A percentile compares a stretch with the other conserved stretches of the same genome.
Evolutionary conservation across 768 basidiomycete species (phyloP).

Genomic region (Kwoniella mangroviensis): DNA sequence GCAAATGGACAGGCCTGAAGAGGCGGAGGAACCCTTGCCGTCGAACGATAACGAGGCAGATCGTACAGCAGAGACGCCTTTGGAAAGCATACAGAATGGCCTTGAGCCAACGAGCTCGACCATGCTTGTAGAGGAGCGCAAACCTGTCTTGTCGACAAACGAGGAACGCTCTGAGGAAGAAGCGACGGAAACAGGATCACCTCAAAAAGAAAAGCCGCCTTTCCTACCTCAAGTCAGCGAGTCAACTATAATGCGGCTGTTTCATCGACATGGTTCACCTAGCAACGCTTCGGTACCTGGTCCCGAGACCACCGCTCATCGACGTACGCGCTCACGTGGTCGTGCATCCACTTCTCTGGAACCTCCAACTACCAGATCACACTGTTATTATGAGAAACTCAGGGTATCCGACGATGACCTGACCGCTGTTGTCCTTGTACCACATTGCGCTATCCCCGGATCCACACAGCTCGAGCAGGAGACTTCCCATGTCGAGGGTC

Average conservation of each 20-base stretch:
- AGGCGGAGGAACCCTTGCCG: neutral
- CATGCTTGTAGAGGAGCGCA: neutral
- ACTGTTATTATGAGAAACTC: conserved; percentile 53
- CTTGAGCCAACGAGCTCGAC: neutral
- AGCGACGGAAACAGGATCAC: conserved; percentile 1
- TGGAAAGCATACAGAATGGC: neutral
- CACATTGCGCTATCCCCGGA: conserved; percentile 44
- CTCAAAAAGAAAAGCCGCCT: conserved; percentile 7
- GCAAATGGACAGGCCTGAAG: neutral
- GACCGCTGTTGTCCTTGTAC: conserved; percentile 40
- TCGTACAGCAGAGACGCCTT: neutral
- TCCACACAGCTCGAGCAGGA: conserved; percentile 32
- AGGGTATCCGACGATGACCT: conserved; percentile 33
- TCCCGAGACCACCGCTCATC: conserved; percentile 2
- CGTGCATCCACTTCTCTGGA: conserved; percentile 21
- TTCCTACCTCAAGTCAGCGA: conserved; percentile 18
- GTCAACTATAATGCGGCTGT: conserved; percentile 19
- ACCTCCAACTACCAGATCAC: conserved; percentile 48
- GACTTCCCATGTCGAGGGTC: conserved; percentile 35
- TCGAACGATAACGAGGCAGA: neutral
- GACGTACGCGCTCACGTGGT: conserved; percentile 21
- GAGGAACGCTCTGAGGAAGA: conserved; percentile 9
- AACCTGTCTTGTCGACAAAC: neutral
- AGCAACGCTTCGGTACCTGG: conserved; percentile 4
- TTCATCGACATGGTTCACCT: conserved; percentile 35